These are phyloP conservation scores for Trametes cingulata DNA, from an alignment of 768 basidiomycete genomes.

Conservation along the genomic window DNA sequence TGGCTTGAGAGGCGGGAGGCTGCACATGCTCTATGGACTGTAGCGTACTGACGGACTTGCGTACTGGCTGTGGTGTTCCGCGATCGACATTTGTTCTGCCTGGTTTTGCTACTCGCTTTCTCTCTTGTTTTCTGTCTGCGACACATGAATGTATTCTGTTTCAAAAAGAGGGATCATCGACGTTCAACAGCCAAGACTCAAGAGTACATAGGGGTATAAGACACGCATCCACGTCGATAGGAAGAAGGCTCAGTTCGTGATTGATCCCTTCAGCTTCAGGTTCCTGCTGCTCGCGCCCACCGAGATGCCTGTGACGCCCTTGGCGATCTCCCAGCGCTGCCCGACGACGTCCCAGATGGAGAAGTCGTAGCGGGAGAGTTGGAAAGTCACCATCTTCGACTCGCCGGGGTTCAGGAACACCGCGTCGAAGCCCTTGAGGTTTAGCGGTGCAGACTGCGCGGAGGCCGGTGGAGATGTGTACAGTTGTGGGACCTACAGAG, in stretches of 20 bases:
- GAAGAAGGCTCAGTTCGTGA: conserved; percentile 21
- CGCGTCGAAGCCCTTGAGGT: conserved; percentile 58
- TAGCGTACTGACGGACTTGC: conserved; percentile 9
- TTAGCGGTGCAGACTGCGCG: conserved; percentile 48
- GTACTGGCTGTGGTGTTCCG: conserved; percentile 4
- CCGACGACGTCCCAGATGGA: conserved; percentile 41
- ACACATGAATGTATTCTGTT: conserved; percentile 1
- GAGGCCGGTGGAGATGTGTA: conserved; percentile 53
- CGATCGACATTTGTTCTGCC: conserved; percentile 6
- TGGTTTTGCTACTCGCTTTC: conserved; percentile 10
- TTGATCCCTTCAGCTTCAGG: conserved; percentile 47
- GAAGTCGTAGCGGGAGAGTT: conserved; percentile 35
- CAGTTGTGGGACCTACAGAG: conserved; percentile 51
- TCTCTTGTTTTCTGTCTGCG: conserved; percentile 3
- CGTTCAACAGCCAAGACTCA: too few relatives aligned
- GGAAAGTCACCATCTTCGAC: conserved; percentile 31
- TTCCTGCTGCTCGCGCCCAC: conserved; percentile 73
- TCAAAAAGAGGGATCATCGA: neutral
- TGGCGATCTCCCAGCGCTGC: conserved; percentile 42
- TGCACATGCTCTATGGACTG: neutral
- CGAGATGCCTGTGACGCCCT: conserved; percentile 59
- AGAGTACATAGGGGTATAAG: neutral
- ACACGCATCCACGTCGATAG: neutral
- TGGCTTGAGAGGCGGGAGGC: neutral
- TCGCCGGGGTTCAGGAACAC: conserved; percentile 34